phyloP scores from a whole-genome alignment of 495 filamentous ascomycete genomes.

The Alectoria sarmentosa region DNA sequence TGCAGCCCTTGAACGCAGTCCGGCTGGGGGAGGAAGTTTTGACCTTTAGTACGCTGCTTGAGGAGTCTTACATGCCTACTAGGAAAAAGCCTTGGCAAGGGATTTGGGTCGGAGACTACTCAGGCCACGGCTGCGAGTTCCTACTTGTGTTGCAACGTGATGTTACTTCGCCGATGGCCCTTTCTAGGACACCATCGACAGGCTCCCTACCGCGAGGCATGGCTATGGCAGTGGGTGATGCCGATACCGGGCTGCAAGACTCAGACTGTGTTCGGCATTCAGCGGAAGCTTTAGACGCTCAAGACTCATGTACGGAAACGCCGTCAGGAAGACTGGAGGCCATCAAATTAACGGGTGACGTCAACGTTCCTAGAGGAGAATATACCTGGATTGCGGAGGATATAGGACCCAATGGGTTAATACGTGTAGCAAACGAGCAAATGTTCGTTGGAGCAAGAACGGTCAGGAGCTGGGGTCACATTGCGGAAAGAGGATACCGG shows the following conservation, averaged over 20 bases:
- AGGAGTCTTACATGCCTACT: slow-evolving; percentile 67
- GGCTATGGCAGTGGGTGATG: neutral
- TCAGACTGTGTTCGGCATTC: neutral
- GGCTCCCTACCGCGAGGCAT: slow-evolving; percentile 6
- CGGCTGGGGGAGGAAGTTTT: slow-evolving; percentile 57
- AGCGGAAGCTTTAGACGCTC: neutral
- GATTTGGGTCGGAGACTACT: slow-evolving; percentile 89
- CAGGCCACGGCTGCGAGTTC: slow-evolving; percentile 83
- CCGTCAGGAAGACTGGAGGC: slow-evolving; percentile 57
- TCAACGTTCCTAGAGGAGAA: slow-evolving; percentile 80
- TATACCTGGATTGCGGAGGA: slow-evolving; percentile 72
- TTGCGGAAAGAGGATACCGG: slow-evolving; percentile 62
- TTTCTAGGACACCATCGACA: slow-evolving; percentile 14
- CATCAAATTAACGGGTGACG: slow-evolving; percentile 86
- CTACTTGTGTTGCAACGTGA: slow-evolving; percentile 69
- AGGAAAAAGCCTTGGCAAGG: slow-evolving; percentile 74
- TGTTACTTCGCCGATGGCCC: slow-evolving; percentile 15
- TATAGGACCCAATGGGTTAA: slow-evolving; percentile 54
- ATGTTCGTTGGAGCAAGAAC: slow-evolving; percentile 68
- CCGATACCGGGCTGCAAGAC: slow-evolving; percentile 3
- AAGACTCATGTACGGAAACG: slow-evolving; percentile 1
- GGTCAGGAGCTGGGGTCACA: slow-evolving; percentile 69
- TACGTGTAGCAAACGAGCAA: slow-evolving; percentile 55
- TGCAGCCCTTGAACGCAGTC: slow-evolving; percentile 31
- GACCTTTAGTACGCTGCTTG: slow-evolving; percentile 71